Evolutionary conservation across 352 stramenopile genomes (phyloP).

Genomic region (Aphanomyces euteiches): DNA sequence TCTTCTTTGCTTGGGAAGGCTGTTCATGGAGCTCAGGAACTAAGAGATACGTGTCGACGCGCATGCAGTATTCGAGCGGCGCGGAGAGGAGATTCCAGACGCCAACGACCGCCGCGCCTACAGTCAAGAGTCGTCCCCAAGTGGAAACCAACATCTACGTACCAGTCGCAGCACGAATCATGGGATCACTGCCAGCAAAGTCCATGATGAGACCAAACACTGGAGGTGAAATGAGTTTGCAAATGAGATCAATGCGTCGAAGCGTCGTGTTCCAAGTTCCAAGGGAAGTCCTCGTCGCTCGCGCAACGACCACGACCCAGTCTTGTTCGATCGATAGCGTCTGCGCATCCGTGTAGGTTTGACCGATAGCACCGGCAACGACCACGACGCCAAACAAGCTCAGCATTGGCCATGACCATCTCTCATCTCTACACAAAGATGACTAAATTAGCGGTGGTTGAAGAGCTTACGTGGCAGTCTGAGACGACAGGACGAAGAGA

Average conservation of each 20-base stretch:
- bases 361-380: slow-evolving; percentile 58
- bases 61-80: slow-evolving; percentile 71
- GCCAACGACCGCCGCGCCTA: slow-evolving; percentile 51
- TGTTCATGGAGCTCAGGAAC: slow-evolving; percentile 42
- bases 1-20: slow-evolving; percentile 13
- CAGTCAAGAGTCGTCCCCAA: neutral
- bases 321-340: slow-evolving; percentile 77
- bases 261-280: slow-evolving; percentile 69
- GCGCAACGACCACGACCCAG: slow-evolving; percentile 78
- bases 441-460: no score
- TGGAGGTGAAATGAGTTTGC: slow-evolving; percentile 69
- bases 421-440: no score
- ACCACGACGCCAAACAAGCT: slow-evolving; percentile 48
- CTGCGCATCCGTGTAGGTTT: slow-evolving; percentile 70
- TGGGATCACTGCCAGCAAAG: slow-evolving; percentile 56
- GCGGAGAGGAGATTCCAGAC: slow-evolving; percentile 78
- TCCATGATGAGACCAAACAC: slow-evolving; percentile 77
- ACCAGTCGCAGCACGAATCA: slow-evolving; percentile 54
- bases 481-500: slow-evolving; percentile 35
- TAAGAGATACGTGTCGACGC: slow-evolving; percentile 58
- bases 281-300: slow-evolving; percentile 42
- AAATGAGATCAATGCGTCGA: slow-evolving; percentile 75
- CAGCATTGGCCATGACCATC: slow-evolving; percentile 48
- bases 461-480: neutral
- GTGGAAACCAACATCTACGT: neutral